Conservation (phyloP, 108 stramenopile genomes). For the Seminavis robusta region DNA sequence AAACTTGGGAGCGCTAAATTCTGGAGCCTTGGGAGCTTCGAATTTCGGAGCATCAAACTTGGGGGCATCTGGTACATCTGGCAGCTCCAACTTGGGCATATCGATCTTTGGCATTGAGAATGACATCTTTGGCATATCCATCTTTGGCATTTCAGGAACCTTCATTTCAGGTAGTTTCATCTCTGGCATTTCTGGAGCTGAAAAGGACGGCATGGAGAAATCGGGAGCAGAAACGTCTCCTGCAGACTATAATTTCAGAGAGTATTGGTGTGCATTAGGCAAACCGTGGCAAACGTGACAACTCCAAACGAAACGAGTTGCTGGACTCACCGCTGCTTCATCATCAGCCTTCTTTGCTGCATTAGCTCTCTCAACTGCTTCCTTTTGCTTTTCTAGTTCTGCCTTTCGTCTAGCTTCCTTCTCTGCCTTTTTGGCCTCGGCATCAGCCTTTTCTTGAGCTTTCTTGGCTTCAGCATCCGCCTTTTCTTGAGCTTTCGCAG, state of each 20-base stretch:
- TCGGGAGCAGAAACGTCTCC: no score
- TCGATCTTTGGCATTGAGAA: conserved; percentile 21
- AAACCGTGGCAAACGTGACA: not conserved
- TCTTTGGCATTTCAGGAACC: conserved; percentile 32
- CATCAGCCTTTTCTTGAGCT: conserved; percentile 38
- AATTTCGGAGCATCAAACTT: conserved; percentile 48
- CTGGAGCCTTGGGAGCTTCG: conserved; percentile 39
- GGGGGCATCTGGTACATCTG: conserved; percentile 30
- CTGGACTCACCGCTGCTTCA: not conserved
- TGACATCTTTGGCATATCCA: conserved; percentile 35
- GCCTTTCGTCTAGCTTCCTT: conserved; percentile 40
- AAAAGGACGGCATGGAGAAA: not conserved
- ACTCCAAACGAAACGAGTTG: no score
- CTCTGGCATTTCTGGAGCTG: conserved; percentile 1
- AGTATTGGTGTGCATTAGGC: not conserved
- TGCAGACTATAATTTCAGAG: not conserved
- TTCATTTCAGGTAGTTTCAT: conserved; percentile 8
- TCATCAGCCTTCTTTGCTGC: conserved; percentile 12
- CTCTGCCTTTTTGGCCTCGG: conserved; percentile 40
- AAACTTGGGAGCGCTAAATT: conserved; percentile 45
- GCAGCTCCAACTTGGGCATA: conserved; percentile 36
- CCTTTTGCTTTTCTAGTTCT: conserved; percentile 32
- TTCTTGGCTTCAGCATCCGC: conserved; percentile 44
- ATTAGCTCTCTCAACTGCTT: conserved; percentile 25
- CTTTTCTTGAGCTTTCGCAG: conserved; percentile 45